These are phyloP conservation scores for Fusarium acutatum DNA, from an alignment of 2,329 filamentous ascomycete genomes.

Conservation along the genomic window DNA sequence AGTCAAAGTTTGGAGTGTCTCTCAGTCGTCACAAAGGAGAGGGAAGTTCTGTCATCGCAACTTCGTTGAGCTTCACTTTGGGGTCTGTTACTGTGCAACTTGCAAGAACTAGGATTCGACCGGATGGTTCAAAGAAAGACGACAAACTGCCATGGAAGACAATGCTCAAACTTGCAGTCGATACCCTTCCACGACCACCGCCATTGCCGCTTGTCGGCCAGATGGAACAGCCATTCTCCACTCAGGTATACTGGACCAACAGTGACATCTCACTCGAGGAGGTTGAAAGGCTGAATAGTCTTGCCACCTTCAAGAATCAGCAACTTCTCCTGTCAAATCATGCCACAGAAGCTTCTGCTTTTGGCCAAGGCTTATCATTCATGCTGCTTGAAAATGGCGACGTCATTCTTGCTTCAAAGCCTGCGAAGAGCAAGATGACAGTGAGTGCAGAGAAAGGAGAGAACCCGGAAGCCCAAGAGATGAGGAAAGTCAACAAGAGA, in stretches of 20 bases:
- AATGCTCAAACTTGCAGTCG: neutral
- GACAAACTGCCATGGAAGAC: neutral
- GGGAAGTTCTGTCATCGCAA: neutral
- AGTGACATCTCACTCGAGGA: neutral
- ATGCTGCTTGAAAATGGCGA: neutral
- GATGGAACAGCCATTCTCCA: neutral
- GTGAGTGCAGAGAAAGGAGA: neutral
- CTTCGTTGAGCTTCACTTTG: neutral
- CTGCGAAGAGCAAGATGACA: neutral
- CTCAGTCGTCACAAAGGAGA: neutral
- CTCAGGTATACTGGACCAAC: neutral
- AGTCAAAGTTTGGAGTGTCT: neutral
- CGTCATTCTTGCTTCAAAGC: neutral
- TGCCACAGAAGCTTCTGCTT: neutral
- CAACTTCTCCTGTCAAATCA: neutral
- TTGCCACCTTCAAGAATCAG: neutral
- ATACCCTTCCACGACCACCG: neutral
- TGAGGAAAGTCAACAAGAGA: neutral
- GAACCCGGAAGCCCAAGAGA: neutral
- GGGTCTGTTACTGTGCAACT: neutral
- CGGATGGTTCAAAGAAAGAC: neutral
- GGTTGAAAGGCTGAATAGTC: neutral
- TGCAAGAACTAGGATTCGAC: neutral
- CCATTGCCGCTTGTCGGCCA: neutral
- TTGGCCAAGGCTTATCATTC: neutral